Conservation (phyloP, 2,329 filamentous ascomycete species). For the Talaromyces sp. region DNA sequence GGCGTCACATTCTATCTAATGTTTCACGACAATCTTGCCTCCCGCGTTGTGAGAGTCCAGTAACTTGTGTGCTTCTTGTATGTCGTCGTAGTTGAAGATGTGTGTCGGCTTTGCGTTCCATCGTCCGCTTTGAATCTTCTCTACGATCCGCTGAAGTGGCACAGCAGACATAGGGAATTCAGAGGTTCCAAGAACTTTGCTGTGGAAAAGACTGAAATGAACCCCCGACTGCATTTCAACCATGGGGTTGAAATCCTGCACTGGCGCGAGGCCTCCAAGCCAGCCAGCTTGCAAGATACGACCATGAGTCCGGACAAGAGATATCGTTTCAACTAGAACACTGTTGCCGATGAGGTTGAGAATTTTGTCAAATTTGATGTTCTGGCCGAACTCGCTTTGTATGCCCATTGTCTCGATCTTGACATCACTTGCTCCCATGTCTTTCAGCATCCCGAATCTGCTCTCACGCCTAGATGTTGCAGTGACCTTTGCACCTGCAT, state of each 20-base stretch:
- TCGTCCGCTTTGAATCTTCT: background rate
- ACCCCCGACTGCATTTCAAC: constrained; percentile 47
- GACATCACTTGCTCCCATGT: background rate
- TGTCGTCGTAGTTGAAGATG: background rate
- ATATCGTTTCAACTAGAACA: background rate
- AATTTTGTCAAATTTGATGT: background rate
- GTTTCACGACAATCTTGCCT: background rate
- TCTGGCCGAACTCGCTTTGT: background rate
- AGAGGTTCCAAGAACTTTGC: constrained; percentile 38
- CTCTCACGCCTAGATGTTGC: background rate
- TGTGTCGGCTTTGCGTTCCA: constrained; percentile 9
- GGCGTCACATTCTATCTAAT: background rate
- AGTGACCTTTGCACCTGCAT: background rate
- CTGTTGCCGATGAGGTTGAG: background rate
- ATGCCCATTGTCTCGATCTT: background rate
- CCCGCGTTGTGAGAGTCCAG: background rate
- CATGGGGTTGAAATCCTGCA: constrained; percentile 51
- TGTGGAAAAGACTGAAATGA: constrained; percentile 49
- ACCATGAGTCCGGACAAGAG: background rate
- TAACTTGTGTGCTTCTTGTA: background rate
- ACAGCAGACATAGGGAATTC: constrained; percentile 31
- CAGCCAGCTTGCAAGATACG: background rate
- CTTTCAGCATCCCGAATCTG: background rate
- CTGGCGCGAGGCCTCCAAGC: background rate
- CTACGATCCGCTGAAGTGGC: background rate